A percentile compares a stretch with the other conserved stretches of the same genome.
These are phyloP conservation scores for Syzygium aromaticum DNA, from an alignment of 345 rosid genomes.

Conservation along the genomic window DNA sequence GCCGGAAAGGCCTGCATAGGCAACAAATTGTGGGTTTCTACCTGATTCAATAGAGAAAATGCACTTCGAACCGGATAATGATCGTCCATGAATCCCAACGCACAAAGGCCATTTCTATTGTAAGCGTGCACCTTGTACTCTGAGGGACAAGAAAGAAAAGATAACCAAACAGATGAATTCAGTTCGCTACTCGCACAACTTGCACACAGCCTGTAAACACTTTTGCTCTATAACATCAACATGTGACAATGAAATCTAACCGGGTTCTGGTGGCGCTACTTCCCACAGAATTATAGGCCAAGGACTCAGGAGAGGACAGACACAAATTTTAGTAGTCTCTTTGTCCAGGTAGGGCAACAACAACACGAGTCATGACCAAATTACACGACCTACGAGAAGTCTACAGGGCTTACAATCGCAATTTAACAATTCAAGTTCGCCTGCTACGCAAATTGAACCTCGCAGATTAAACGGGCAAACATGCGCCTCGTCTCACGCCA, in stretches of 20 bases:
- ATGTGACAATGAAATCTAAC: neutral
- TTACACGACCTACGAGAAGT: neutral
- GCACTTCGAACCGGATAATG: conserved; percentile 90
- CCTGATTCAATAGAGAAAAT: conserved; percentile 88
- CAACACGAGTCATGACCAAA: neutral
- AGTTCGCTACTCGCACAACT: neutral
- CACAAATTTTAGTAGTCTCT: neutral
- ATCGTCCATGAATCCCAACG: conserved; percentile 90
- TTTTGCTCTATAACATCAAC: neutral
- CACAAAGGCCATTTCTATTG: conserved; percentile 81
- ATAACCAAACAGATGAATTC: neutral
- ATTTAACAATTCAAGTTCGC: neutral
- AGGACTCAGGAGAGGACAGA: neutral
- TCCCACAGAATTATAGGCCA: neutral
- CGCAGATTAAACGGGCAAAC: neutral
- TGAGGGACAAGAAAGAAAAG: conserved; percentile 6
- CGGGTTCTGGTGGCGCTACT: neutral
- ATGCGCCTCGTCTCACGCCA: neutral
- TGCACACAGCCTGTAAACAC: neutral
- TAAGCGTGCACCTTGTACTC: conserved; percentile 93
- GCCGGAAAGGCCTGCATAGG: neutral
- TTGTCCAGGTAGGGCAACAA: neutral
- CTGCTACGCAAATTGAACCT: neutral
- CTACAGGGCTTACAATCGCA: neutral
- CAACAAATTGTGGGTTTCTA: conserved; percentile 1